These are phyloP conservation scores for Cladophialophora immunda DNA, from an alignment of 2,329 filamentous ascomycete species.

Conservation along the genomic window DNA sequence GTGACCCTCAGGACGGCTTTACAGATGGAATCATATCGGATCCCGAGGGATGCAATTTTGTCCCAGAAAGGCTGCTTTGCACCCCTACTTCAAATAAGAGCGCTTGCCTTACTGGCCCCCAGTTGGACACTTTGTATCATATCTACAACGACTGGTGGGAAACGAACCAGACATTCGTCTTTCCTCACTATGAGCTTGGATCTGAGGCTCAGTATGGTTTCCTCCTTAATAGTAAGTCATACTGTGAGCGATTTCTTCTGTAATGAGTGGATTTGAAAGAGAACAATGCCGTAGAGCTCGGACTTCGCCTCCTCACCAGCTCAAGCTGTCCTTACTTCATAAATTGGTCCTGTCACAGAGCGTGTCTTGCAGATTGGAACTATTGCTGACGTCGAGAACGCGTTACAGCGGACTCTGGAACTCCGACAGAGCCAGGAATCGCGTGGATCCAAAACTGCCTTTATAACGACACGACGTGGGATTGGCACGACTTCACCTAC, in stretches of 20 bases:
- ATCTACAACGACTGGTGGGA: slow-evolving; percentile 11
- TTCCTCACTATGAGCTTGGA: background rate
- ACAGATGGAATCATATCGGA: slow-evolving; percentile 41
- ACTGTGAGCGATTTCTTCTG: background rate
- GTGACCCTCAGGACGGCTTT: slow-evolving; percentile 42
- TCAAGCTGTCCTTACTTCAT: too few species aligned
- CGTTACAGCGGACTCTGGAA: background rate
- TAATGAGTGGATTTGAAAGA: background rate
- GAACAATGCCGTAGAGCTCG: background rate
- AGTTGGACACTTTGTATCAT: background rate
- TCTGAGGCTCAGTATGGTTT: slow-evolving; percentile 6
- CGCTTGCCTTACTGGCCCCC: background rate
- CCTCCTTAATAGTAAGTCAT: background rate
- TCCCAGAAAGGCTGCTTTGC: slow-evolving; percentile 11
- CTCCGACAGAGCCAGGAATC: background rate
- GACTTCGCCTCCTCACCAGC: background rate
- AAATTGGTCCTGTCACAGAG: background rate
- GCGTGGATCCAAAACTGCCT: slow-evolving; percentile 58
- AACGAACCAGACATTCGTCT: slow-evolving; percentile 8
- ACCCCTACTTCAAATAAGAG: background rate
- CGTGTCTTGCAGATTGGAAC: background rate
- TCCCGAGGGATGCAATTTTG: slow-evolving; percentile 28
- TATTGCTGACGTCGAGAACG: background rate
- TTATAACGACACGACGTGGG: slow-evolving; percentile 51
- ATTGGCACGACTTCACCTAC: slow-evolving; percentile 7